A percentile compares a stretch with the other conserved stretches of the same genome.
These are phyloP conservation scores for Magnusiomyces ingens DNA, from an alignment of 1,139 yeast genomes.

Conservation along the genomic window DNA sequence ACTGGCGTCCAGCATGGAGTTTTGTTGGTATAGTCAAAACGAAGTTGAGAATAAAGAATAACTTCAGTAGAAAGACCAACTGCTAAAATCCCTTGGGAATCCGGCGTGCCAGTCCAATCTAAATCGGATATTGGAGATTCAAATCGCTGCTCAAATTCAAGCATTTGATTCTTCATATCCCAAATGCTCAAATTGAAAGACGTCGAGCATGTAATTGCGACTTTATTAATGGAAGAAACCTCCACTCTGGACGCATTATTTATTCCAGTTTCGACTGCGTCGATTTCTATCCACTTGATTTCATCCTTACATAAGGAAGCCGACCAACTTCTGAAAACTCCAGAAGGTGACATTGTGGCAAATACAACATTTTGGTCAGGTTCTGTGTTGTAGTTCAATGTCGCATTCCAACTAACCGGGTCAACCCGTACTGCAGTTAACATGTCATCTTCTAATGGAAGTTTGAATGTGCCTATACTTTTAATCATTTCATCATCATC, in stretches of 20 bases:
- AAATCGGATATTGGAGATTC: conserved; percentile 45
- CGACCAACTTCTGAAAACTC: conserved; percentile 49
- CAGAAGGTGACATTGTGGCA: conserved; percentile 51
- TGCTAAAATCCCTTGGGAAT: conserved; percentile 66
- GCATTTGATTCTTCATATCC: conserved; percentile 62
- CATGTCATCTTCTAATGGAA: conserved; percentile 28
- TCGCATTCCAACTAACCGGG: conserved; percentile 50
- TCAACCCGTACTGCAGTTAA: conserved; percentile 56
- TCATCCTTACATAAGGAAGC: conserved; percentile 30
- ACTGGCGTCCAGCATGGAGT: conserved; percentile 74
- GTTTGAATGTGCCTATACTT: conserved; percentile 16
- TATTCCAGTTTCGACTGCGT: conserved; percentile 50
- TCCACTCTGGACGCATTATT: conserved; percentile 47
- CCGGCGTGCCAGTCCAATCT: conserved; percentile 72
- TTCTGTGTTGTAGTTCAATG: conserved; percentile 35
- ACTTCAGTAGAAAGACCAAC: conserved; percentile 66
- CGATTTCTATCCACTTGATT: conserved; percentile 47
- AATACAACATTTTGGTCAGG: conserved; percentile 45
- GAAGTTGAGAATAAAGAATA: conserved; percentile 65
- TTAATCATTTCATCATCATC: conserved; percentile 6
- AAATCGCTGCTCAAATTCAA: conserved; percentile 52
- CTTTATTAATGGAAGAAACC: conserved; percentile 68
- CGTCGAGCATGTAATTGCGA: conserved; percentile 58
- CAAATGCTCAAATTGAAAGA: conserved; percentile 57
- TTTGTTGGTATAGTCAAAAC: conserved; percentile 81